Base-by-base conservation (phyloP, 225 moss, liverwort and hornwort genomes). In the Neckera pumila region DNA sequence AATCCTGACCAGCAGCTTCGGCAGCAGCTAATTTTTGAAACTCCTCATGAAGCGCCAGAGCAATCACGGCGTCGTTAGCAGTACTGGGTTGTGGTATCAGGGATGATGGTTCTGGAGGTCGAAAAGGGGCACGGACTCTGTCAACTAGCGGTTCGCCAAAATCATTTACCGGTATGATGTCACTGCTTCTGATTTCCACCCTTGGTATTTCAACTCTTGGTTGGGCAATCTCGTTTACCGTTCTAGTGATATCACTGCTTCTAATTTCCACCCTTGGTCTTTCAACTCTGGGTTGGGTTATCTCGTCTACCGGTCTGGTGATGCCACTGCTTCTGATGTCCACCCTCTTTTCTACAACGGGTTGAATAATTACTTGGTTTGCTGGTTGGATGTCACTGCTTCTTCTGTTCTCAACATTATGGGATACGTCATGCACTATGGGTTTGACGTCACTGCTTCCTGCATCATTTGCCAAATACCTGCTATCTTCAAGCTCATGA, bases 401-500 rank as follows among this genome's bases (percentile, higher is more conserved):
- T 75, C 65, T 74, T 75, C 86, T 73, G 59, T n/a, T 80, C 67
- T 66, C 74, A 79, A 53, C 80, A 80, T 61, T 62, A 27, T 62
- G 61, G 33, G 61, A 23, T 74, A 62, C 58, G 89, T 90, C 82
- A 61, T 82, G 59, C 85, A 53, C 73, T 51, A 25, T 60, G 82
- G 89, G 87, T 82, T 79, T 87, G 84, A 64, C 80, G 83, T 79
- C 81, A 85, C 61, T 86, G 57, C 77, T 90, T 84, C 87, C 91
- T 94, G 90, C 91, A 92, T 89, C 91, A 91, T 90, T 80, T 87
- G 64, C 90, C 85, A 79, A 62, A 87, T 89, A 82, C 87, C 91
- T 92, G 87, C 94, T 89, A 73, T 92, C 94, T 83, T 94, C 90
- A 89, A 94, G 94, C 86, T 91, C 91, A 91, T 94, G 94, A 79